phyloP scores from a whole-genome alignment of 192 early-diverging fungal species.

The Geranomyces michiganensis region DNA sequence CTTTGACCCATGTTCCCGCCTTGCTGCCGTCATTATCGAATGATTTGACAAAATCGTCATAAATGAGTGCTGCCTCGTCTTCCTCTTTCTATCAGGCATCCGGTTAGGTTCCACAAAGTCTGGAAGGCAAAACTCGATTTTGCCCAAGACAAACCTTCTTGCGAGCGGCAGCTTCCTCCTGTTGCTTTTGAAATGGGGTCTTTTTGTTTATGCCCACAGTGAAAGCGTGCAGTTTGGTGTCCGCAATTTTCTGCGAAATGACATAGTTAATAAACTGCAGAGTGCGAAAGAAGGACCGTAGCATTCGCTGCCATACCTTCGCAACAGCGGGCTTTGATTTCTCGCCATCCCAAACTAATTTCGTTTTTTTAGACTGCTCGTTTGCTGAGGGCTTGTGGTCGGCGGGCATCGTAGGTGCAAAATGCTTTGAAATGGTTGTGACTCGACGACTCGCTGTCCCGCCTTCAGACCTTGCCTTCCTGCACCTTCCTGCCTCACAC shows the following conservation, averaged over 20 bases:
- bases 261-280: no score
- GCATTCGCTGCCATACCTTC: no score
- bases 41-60: constrained; percentile 79
- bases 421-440: no score
- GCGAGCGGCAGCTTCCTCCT: constrained; percentile 72
- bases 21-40: constrained; percentile 62
- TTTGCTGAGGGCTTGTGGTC: no score
- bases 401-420: no score
- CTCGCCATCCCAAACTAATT: no score
- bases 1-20: constrained; percentile 51
- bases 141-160: constrained; percentile 59
- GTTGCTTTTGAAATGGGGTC: constrained; percentile 74
- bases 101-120: no score
- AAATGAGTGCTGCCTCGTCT: constrained; percentile 77
- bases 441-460: no score
- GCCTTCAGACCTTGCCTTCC: no score
- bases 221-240: constrained; percentile 70
- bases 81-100: constrained; percentile 62
- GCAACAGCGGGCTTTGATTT: no score
- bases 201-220: constrained; percentile 70
- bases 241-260: constrained; percentile 49
- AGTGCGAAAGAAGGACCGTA: background rate
- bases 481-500: no score
- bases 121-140: background rate
- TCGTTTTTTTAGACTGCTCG: no score